Percentiles rank a stretch among this genome's conserved stretches.
Conservation (phyloP, 331 rosid genomes). For the Arachis monticola region DNA sequence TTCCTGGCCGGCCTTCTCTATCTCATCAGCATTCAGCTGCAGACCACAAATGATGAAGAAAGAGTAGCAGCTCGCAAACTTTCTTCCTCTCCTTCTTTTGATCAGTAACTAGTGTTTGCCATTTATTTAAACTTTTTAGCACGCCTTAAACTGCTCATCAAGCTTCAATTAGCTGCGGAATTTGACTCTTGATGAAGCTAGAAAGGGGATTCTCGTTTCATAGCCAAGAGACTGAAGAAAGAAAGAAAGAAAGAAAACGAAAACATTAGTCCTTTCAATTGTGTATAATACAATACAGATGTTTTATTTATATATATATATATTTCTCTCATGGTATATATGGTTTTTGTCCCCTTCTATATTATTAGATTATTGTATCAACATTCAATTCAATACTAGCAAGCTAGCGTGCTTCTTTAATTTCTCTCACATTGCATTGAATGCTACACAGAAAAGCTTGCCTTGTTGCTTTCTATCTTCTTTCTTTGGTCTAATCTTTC, state of each 20-base stretch:
- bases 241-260: constrained; percentile 3
- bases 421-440: constrained; percentile 39
- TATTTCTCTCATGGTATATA: constrained; percentile 12
- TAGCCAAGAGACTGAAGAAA: constrained; percentile 6
- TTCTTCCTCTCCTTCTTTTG: constrained; percentile 18
- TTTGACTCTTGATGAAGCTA: constrained; percentile 30
- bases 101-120: constrained; percentile 37
- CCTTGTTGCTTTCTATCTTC: constrained; percentile 41
- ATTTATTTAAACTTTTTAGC: constrained; percentile 32
- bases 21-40: not conserved
- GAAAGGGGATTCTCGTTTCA: constrained; percentile 35
- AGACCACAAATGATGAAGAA: not conserved
- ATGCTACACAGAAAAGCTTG: constrained; percentile 56
- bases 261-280: constrained; percentile 43
- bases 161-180: constrained; percentile 40
- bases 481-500: constrained; percentile 50
- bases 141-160: constrained; percentile 12
- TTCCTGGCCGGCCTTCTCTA: not conserved
- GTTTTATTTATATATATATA: not conserved
- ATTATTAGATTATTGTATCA: constrained; percentile 16
- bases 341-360: not conserved
- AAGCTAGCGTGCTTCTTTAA: constrained; percentile 9
- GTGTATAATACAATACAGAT: constrained; percentile 44
- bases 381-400: constrained; percentile 16
- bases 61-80: constrained; percentile 14